Base-by-base conservation (phyloP, 768 basidiomycete genomes). In the Mycena polygramma region DNA sequence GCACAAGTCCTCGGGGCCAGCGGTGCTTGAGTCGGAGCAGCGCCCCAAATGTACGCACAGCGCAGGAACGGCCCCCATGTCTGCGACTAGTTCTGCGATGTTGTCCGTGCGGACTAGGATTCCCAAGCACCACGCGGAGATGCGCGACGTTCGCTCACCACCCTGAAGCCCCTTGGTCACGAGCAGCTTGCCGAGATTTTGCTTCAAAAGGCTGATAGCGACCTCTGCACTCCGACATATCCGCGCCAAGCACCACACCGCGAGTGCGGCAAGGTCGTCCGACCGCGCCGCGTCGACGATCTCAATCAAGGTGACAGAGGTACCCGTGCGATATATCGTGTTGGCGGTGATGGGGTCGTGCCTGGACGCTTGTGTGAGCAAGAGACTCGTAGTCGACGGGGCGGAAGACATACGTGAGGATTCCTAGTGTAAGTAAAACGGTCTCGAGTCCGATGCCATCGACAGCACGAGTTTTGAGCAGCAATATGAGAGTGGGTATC, bases 291-390 rank as follows among this genome's bases (percentile, higher is more conserved):
- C 67, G 39, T 74, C 74, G 61, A 77, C 55, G 9, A 79, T 73
- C 49, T 75, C 71, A 30, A 77, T 76, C 30, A 79, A 63, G 6
- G 77, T 78, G 15, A 49, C 37, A 1, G 73, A 63, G 7, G 74
- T 79, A 43, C 69, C 73, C 9, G 76, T 78, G 22, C 78, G 76
- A 46, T 73, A 76, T 24, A 78, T 76, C 37, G 74, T 76, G 63
- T 79, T 78, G 52, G 78, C 75, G 45, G 69, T 73, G 51, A 78
- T 75, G 24, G 77, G 68, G 39, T 78, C 77, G 58, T 75, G 67
- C 5, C 76, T 77, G 46, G 11, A 54, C 43, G 49, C 7, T n/a
- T 58, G 5, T 11, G 58, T 57, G 43, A 30, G 57, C 45, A 37
- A 35, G 22, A 15, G 45, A 15, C 30, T 26, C 4, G 13, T n/a